Evolutionary conservation across 306 rosid genomes (phyloP).

Genomic region (Trichosanthes cucumerina): DNA sequence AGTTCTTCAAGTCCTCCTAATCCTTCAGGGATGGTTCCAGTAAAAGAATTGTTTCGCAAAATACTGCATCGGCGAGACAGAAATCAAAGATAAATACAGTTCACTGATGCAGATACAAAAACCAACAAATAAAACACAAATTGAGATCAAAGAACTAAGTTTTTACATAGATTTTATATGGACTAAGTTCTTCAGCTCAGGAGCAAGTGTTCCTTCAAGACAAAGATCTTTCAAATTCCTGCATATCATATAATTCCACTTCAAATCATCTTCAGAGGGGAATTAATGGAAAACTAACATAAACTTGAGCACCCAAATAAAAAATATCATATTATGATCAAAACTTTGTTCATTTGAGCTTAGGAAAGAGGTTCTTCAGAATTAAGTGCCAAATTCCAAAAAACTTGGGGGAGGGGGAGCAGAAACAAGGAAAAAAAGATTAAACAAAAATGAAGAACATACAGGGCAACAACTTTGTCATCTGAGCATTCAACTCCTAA

Average conservation of each 20-base stretch:
- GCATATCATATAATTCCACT: conserved; percentile 13
- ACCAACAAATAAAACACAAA: not conserved
- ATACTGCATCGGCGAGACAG: conserved; percentile 26
- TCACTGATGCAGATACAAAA: not conserved
- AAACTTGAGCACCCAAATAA: not conserved
- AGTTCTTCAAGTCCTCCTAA: conserved; percentile 51
- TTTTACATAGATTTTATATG: conserved; percentile 75
- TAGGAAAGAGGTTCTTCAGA: not conserved
- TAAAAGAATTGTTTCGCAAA: conserved; percentile 75
- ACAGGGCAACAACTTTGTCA: conserved; percentile 63
- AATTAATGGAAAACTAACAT: not conserved
- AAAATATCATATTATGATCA: not conserved
- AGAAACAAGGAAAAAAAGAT: not conserved
- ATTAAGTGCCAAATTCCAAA: not conserved
- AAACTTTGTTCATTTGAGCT: not conserved
- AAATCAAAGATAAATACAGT: conserved; percentile 10
- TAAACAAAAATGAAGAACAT: conserved; percentile 25
- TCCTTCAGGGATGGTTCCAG: conserved; percentile 55
- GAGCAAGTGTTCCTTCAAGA: conserved; percentile 59
- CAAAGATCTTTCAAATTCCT: conserved; percentile 78
- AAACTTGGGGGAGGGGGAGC: not conserved
- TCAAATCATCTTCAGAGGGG: conserved; percentile 4
- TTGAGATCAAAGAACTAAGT: conserved; percentile 3
- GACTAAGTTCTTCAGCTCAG: conserved; percentile 51
- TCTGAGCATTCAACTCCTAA: conserved; percentile 73